A percentile compares a stretch with the other conserved stretches of the same genome.
These are phyloP conservation scores for Epichloe baconii DNA, from an alignment of 2,329 filamentous ascomycete genomes.

Conservation along the genomic window DNA sequence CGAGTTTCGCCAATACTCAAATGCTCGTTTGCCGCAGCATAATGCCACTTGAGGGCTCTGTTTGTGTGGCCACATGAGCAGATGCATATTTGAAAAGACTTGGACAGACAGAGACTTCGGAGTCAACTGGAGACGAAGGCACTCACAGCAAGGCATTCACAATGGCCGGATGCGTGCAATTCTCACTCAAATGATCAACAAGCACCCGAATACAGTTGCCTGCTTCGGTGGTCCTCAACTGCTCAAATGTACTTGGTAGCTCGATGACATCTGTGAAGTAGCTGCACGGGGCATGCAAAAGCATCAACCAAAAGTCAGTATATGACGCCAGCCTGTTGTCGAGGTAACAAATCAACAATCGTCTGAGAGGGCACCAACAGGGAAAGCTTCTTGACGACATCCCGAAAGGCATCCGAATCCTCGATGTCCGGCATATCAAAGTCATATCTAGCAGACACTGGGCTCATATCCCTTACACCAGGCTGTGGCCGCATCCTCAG, in stretches of 20 bases:
- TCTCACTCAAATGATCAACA: slow-evolving; percentile 49
- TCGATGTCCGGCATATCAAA: slow-evolving; percentile 41
- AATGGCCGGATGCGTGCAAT: slow-evolving; percentile 54
- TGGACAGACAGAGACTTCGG: background rate
- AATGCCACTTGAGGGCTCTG: slow-evolving; percentile 66
- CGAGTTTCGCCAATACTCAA: slow-evolving; percentile 54
- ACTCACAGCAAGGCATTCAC: slow-evolving; percentile 63
- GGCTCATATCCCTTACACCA: slow-evolving; percentile 20
- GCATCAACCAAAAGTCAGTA: slow-evolving; percentile 2
- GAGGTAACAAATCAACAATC: background rate
- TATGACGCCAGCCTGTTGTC: background rate
- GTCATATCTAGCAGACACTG: slow-evolving; percentile 21
- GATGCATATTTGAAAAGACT: background rate
- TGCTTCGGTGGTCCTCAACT: slow-evolving; percentile 53
- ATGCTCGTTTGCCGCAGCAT: slow-evolving; percentile 47
- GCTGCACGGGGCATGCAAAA: slow-evolving; percentile 21
- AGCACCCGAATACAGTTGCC: slow-evolving; percentile 44
- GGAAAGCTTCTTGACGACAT: slow-evolving; percentile 54
- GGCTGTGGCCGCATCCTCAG: slow-evolving; percentile 21
- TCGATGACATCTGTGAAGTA: slow-evolving; percentile 51
- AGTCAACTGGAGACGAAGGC: background rate
- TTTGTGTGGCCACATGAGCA: background rate
- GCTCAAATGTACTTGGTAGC: slow-evolving; percentile 58
- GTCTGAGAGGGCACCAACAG: slow-evolving; percentile 29
- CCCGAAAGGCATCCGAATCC: slow-evolving; percentile 46